Conservation (phyloP, 345 rosid species). For the Hypericum androsaemum region DNA sequence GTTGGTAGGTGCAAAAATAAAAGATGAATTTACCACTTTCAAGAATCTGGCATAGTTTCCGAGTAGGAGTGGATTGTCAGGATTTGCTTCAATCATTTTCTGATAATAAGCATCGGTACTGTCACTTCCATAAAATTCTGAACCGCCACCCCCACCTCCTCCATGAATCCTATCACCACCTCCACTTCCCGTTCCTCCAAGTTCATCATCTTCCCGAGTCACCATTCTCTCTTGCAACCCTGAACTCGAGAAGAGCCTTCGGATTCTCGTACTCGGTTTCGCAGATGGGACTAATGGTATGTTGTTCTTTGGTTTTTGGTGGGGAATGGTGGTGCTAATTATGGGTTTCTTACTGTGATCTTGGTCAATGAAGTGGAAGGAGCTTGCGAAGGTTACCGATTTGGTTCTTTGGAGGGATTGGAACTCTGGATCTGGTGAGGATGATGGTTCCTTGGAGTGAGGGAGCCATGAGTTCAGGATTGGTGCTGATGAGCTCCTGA, state of each 20-base stretch:
- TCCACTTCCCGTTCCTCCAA: constrained; percentile 18
- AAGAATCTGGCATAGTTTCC: constrained; percentile 64
- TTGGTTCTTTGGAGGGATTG: constrained; percentile 21
- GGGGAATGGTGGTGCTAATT: constrained; percentile 9
- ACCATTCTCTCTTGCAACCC: constrained; percentile 29
- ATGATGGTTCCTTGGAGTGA: constrained; percentile 17
- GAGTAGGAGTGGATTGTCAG: constrained; percentile 44
- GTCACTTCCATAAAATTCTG: constrained; percentile 27
- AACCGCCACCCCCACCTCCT: constrained; percentile 16
- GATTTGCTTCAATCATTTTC: constrained; percentile 44
- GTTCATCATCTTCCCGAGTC: constrained; percentile 14
- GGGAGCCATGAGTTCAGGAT: constrained; percentile 46
- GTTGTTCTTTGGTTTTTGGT: constrained; percentile 13
- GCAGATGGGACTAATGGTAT: constrained; percentile 4
- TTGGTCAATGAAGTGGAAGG: constrained; percentile 19
- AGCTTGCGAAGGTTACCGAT: constrained; percentile 24
- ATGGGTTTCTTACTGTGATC: constrained; percentile 16
- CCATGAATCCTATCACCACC: constrained; percentile 17
- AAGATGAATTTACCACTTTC: constrained; percentile 38
- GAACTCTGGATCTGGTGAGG: constrained; percentile 39
- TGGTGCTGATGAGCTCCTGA: constrained; percentile 46
- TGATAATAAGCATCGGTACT: constrained; percentile 46
- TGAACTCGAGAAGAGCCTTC: constrained; percentile 35
- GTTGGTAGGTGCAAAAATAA: neutral
- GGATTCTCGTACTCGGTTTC: constrained; percentile 10